Evolutionary conservation across 345 rosid species (phyloP).

Genomic region (Arabis hirsuta): DNA sequence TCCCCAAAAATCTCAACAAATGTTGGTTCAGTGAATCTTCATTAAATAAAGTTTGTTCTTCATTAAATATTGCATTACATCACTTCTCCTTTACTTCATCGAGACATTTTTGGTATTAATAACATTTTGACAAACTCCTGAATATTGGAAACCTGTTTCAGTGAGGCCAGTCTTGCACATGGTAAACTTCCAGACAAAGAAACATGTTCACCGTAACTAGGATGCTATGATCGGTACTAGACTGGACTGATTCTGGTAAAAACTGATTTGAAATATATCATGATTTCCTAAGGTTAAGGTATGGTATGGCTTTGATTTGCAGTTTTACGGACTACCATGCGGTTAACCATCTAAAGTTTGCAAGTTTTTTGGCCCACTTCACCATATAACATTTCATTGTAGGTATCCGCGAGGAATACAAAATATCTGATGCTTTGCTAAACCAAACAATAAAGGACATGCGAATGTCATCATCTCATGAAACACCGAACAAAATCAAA

Average conservation of each 20-base stretch:
- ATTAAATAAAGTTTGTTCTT: conserved; percentile 15
- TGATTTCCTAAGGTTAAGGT: background rate
- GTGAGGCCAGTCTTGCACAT: background rate
- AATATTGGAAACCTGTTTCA: conserved; percentile 18
- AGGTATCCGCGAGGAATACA: too few species aligned
- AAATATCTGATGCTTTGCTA: background rate
- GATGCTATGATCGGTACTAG: background rate
- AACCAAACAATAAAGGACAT: background rate
- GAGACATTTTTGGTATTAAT: conserved; percentile 12
- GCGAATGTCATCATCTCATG: conserved; percentile 9
- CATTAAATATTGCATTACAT: conserved; percentile 6
- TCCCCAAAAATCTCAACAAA: conserved; percentile 3
- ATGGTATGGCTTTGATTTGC: background rate
- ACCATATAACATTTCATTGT: too few species aligned
- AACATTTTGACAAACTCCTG: background rate
- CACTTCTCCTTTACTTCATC: conserved; percentile 25
- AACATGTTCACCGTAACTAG: background rate
- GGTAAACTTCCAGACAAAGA: background rate
- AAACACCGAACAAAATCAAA: background rate
- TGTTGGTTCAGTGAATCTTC: conserved; percentile 6
- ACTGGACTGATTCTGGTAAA: background rate
- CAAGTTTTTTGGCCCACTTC: too few species aligned
- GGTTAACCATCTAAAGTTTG: too few species aligned
- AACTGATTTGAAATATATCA: background rate
- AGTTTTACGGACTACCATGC: background rate